These are phyloP conservation scores for Ambispora gerdemannii DNA, from an alignment of 192 early-diverging fungal species.

Conservation along the genomic window DNA sequence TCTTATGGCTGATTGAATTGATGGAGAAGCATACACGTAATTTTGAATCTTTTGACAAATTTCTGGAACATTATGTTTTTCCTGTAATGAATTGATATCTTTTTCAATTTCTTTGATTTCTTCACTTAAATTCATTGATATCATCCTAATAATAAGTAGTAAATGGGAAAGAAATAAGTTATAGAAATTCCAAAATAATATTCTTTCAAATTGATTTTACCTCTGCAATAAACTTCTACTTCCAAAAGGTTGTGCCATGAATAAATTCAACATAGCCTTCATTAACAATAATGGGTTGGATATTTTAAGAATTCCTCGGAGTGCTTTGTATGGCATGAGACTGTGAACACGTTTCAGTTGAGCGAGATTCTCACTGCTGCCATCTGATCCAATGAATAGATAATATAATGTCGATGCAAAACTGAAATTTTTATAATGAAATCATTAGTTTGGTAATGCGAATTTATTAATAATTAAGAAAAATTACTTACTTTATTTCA, in stretches of 20 bases:
- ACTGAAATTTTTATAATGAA: slow-evolving; percentile 13
- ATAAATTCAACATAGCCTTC: slow-evolving; percentile 54
- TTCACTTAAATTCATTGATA: slow-evolving; percentile 52
- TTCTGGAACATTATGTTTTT: slow-evolving; percentile 31
- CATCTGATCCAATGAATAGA: slow-evolving; percentile 52
- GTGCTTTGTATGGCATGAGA: slow-evolving; percentile 51
- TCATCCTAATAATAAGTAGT: slow-evolving; percentile 37
- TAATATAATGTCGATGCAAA: slow-evolving; percentile 56
- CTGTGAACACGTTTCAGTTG: slow-evolving; percentile 52
- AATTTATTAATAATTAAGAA: not conserved
- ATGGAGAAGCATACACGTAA: slow-evolving; percentile 39
- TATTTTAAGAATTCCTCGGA: slow-evolving; percentile 48
- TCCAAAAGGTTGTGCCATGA: slow-evolving; percentile 59
- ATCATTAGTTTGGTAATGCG: not conserved
- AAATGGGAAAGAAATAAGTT: not conserved
- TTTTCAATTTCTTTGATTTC: slow-evolving; percentile 48
- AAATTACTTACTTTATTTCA: slow-evolving; percentile 45
- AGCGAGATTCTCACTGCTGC: slow-evolving; percentile 44
- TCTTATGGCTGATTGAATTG: slow-evolving; percentile 26
- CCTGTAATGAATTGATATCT: slow-evolving; percentile 41
- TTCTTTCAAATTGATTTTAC: slow-evolving; percentile 17
- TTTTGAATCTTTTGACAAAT: slow-evolving; percentile 52
- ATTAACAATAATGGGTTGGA: slow-evolving; percentile 57
- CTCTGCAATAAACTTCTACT: slow-evolving; percentile 51
- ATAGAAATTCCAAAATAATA: not conserved